phyloP scores from a whole-genome alignment of 306 rosid species.

The Argentina anserina region DNA sequence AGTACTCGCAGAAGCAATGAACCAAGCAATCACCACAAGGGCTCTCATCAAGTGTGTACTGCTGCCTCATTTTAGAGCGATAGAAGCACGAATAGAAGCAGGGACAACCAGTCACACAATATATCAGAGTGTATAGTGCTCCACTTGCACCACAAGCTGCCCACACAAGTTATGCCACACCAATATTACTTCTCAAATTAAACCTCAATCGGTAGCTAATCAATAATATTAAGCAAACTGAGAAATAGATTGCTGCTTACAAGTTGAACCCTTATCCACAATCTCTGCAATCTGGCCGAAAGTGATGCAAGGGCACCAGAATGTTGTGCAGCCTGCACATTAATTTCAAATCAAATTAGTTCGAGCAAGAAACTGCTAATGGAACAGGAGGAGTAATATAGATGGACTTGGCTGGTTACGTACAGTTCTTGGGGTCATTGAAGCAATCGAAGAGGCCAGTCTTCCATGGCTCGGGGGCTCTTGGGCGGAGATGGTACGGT shows the following conservation, averaged over 20 bases:
- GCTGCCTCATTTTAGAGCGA: conserved; percentile 57
- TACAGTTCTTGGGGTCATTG: conserved; percentile 39
- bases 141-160: conserved; percentile 67
- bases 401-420: conserved; percentile 2
- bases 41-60: conserved; percentile 26
- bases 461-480: conserved; percentile 44
- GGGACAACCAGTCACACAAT: conserved; percentile 32
- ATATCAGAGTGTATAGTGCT: conserved; percentile 42
- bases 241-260: conserved; percentile 33
- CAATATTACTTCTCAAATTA: neutral
- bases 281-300: conserved; percentile 70
- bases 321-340: conserved; percentile 53
- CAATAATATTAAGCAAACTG: neutral
- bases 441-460: conserved; percentile 57
- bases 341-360: neutral
- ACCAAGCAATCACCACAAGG: conserved; percentile 49
- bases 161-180: neutral
- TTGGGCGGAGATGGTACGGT: conserved; percentile 6
- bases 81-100: conserved; percentile 64
- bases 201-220: neutral
- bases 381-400: neutral
- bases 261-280: conserved; percentile 60
- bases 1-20: conserved; percentile 58
- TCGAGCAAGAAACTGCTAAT: neutral
- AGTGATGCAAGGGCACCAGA: conserved; percentile 75